Evolutionary conservation across 139 green algal species (phyloP).

Genomic region (Chlorella sorokiniana): DNA sequence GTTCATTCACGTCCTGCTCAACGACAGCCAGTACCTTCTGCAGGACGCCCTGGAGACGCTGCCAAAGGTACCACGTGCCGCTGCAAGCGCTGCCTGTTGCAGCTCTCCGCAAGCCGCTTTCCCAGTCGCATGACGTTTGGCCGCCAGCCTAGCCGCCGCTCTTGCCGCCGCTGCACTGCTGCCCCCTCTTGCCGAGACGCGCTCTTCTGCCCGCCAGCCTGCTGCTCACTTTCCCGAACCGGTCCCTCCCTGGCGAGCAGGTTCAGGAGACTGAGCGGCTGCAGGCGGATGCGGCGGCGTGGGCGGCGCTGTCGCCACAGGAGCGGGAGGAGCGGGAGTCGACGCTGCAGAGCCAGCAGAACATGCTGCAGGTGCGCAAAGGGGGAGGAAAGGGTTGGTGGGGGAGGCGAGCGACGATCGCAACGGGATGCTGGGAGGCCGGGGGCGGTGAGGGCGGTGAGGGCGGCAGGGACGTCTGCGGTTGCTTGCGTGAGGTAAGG

Average conservation of each 20-base stretch:
- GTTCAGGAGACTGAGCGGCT: constrained; percentile 70
- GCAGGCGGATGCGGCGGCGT: constrained; percentile 50
- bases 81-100: neutral
- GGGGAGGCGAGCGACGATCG: neutral
- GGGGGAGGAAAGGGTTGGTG: neutral
- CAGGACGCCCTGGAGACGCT: constrained; percentile 90
- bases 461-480: too few relatives aligned
- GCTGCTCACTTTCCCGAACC: too few relatives aligned
- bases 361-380: constrained; percentile 6
- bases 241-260: constrained; percentile 28
- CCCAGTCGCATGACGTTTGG: too few relatives aligned
- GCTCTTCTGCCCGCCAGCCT: too few relatives aligned
- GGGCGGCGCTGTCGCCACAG: constrained; percentile 46
- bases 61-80: constrained; percentile 48
- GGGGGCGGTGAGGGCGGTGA: too few relatives aligned
- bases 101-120: too few relatives aligned
- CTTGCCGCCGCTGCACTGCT: too few relatives aligned
- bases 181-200: too few relatives aligned
- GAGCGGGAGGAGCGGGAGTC: constrained; percentile 47
- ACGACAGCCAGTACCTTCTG: constrained; percentile 90
- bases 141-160: too few relatives aligned
- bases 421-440: neutral
- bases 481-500: too few relatives aligned
- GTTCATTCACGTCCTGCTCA: constrained; percentile 95
- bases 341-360: constrained; percentile 42